Evolutionary conservation across 108 stramenopile species (phyloP).

Genomic region (Skeletonema marinoi): DNA sequence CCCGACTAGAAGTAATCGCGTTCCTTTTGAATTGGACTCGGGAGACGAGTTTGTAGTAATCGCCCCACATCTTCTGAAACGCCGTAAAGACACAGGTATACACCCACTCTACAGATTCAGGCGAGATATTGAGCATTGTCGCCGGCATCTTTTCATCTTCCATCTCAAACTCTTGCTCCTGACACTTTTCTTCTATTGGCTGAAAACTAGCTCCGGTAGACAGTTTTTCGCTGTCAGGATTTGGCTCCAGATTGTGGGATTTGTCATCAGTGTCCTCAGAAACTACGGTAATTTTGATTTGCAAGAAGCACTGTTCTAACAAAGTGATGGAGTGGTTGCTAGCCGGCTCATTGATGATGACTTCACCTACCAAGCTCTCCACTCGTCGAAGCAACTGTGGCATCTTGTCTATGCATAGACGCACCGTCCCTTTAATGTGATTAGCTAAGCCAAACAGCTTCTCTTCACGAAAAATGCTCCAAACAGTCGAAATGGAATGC

Average conservation of each 20-base stretch:
- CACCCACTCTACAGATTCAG: slow-evolving; percentile 6
- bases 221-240: not conserved
- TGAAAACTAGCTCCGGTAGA: not conserved
- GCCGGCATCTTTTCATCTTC: not conserved
- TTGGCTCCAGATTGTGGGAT: not conserved
- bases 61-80: slow-evolving; percentile 25
- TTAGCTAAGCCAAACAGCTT: not conserved
- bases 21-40: not conserved
- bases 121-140: slow-evolving; percentile 13
- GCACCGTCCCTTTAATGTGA: slow-evolving; percentile 16
- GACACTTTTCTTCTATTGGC: not conserved
- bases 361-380: slow-evolving; percentile 15
- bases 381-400: slow-evolving; percentile 14
- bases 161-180: not conserved
- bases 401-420: slow-evolving; percentile 35
- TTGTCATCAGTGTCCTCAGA: not conserved
- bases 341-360: not conserved
- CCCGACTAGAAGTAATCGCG: not conserved
- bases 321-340: slow-evolving; percentile 1
- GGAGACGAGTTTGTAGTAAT: slow-evolving; percentile 19
- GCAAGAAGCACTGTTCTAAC: slow-evolving; percentile 11
- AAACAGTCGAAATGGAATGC: slow-evolving; percentile 14
- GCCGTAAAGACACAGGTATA: slow-evolving; percentile 16
- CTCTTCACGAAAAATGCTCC: slow-evolving; percentile 31
- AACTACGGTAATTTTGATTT: not conserved